Evolutionary conservation across 129 eudicot genomes (phyloP), one percentile per base, ranked within the genome.

Genomic region (Artemisia annua): DNA sequence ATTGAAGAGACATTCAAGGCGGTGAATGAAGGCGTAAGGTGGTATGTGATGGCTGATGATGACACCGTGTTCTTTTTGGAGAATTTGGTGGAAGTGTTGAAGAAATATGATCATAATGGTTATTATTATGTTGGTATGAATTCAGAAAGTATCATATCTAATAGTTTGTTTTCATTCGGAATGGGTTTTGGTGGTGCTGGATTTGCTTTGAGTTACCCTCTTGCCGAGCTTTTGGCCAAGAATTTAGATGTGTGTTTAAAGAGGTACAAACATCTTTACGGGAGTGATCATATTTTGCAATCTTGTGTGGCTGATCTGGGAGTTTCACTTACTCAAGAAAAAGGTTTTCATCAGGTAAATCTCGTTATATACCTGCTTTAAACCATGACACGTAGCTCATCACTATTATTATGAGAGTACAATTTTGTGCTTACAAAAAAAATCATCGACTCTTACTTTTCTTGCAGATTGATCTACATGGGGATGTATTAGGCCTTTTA

Each of bases 121-220:
- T 84, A 84, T 66, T 80, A 70, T 49, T 88, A 91, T 50, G 58
- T 91, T 6, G 97, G 92, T 12, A 70, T 72, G 83, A 88, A 84
- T 73, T 79, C 97, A 7, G 96, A 91, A 48, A 63, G 85, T 32
- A 54, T 70, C 0, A 46, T 63, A 65, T 75, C 85, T 7, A 88
- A 91, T 48, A 15, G 26, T 19, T 20, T 6, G 0, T 75, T 71
- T 70, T 79, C 92, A 8, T 91, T 75, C 67, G 85, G 68, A 12
- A 86, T 88, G 87, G 97, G 82, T 0, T 91, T 86, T 80, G 97
- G 97, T 54, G 97, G 97, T 20, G 97, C 86, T 73, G 97, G 97
- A 46, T 70, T 79, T 74, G 95, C 91, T 19, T 63, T 91, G 62
- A 91, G 97, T 76, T 91, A 85, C 69, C 91, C 97, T 61, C 82